Percentiles rank a stretch among this genome's conserved stretches.
These are phyloP conservation scores for Oidium heveae DNA, from an alignment of 2,329 filamentous ascomycete species.

Conservation along the genomic window DNA sequence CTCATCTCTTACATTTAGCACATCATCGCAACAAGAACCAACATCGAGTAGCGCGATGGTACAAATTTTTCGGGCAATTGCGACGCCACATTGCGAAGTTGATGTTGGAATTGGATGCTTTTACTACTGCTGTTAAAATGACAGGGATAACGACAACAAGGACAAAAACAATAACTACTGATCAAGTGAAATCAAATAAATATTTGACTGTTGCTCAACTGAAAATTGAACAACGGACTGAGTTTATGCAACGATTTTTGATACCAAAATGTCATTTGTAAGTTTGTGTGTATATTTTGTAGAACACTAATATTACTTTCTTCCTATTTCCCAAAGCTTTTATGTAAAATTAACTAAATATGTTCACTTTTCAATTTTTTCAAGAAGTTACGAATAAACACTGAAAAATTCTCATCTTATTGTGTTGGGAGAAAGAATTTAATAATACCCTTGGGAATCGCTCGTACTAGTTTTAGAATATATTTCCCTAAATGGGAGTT, in stretches of 20 bases:
- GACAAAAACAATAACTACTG: no score
- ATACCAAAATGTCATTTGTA: constrained; percentile 21
- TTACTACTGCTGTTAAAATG: constrained; percentile 3
- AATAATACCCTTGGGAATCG: no score
- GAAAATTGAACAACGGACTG: constrained; percentile 10
- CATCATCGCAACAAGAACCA: constrained; percentile 79
- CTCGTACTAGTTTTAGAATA: no score
- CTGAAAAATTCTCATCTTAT: no score
- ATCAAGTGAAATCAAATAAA: not conserved
- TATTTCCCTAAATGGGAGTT: not conserved
- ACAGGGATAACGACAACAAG: not conserved
- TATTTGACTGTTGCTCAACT: constrained; percentile 12
- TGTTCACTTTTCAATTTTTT: no score
- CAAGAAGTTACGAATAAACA: no score
- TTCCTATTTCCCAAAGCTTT: no score
- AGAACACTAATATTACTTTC: no score
- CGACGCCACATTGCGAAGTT: constrained; percentile 39
- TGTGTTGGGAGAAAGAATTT: no score
- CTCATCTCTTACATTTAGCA: constrained; percentile 41
- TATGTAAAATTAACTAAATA: no score
- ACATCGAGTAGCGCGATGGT: constrained; percentile 64
- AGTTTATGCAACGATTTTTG: constrained; percentile 18
- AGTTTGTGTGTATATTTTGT: constrained; percentile 7
- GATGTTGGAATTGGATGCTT: constrained; percentile 14
- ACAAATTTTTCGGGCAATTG: constrained; percentile 44